These are phyloP conservation scores for Tolypocladium nubicola DNA, from an alignment of 2,329 filamentous ascomycete genomes.

Conservation along the genomic window DNA sequence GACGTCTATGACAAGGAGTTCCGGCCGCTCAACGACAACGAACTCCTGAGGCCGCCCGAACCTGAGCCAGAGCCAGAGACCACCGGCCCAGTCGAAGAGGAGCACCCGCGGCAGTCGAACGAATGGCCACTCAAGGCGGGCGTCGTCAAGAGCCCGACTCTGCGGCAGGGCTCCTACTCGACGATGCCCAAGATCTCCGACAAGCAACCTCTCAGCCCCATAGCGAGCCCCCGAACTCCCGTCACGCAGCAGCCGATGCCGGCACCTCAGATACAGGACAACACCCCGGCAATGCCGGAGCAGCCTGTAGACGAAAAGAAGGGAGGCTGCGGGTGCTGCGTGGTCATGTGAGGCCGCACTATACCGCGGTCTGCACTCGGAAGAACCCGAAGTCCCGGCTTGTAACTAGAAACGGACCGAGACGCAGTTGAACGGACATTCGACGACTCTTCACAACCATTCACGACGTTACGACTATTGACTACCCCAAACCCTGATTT, in stretches of 20 bases:
- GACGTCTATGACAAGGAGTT: slow-evolving; percentile 82
- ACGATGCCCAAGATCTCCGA: slow-evolving; percentile 50
- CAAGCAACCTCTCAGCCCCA: slow-evolving; percentile 18
- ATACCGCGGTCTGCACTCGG: not conserved
- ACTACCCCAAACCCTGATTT: slow-evolving; percentile 10
- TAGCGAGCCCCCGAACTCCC: slow-evolving; percentile 36
- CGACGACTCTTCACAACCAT: slow-evolving; percentile 1
- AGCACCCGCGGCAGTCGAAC: slow-evolving; percentile 19
- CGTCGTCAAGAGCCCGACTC: slow-evolving; percentile 33
- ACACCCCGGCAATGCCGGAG: slow-evolving; percentile 5
- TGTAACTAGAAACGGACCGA: not conserved
- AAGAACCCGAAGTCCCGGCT: not conserved
- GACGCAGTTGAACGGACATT: not conserved
- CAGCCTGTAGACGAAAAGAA: slow-evolving; percentile 26
- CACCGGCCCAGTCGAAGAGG: slow-evolving; percentile 14
- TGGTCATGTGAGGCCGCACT: slow-evolving; percentile 31
- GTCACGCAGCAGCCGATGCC: slow-evolving; percentile 21
- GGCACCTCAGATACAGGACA: slow-evolving; percentile 9
- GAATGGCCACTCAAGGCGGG: slow-evolving; percentile 51
- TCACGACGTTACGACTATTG: slow-evolving; percentile 21
- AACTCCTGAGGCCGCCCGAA: slow-evolving; percentile 35
- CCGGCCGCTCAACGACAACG: slow-evolving; percentile 64
- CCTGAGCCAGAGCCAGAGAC: slow-evolving; percentile 17
- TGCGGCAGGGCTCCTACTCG: slow-evolving; percentile 41
- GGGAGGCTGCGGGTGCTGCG: slow-evolving; percentile 38